A percentile compares a stretch with the other conserved stretches of the same genome.
Conservation (phyloP, 306 rosid species). For the Macrotyloma uniflorum region DNA sequence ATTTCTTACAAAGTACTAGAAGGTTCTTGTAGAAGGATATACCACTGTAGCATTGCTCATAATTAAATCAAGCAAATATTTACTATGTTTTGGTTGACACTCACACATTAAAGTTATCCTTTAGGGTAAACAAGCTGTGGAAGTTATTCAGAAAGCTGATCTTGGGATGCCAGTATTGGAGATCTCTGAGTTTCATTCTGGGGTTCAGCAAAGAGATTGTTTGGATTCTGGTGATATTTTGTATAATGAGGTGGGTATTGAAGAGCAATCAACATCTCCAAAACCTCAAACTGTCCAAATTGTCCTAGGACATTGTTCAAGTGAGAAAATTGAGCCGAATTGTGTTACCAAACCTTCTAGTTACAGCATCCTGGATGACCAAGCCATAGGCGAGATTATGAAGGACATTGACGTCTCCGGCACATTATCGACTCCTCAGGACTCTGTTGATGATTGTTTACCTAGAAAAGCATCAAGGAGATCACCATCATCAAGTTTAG, state of each 20-base stretch:
- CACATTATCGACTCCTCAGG: slow-evolving; percentile 45
- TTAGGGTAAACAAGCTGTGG: slow-evolving; percentile 36
- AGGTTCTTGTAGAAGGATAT: neutral
- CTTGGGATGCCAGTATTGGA: slow-evolving; percentile 43
- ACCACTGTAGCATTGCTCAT: neutral
- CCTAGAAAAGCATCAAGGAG: slow-evolving; percentile 39
- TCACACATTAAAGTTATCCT: slow-evolving; percentile 30
- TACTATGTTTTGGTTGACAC: slow-evolving; percentile 30
- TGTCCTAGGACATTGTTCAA: slow-evolving; percentile 46
- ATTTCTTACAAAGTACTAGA: neutral
- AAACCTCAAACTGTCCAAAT: slow-evolving; percentile 43
- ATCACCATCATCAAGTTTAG: slow-evolving; percentile 43
- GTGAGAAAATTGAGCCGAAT: slow-evolving; percentile 45
- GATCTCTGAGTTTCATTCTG: slow-evolving; percentile 43
- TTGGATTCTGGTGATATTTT: slow-evolving; percentile 37
- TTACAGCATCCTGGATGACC: slow-evolving; percentile 40
- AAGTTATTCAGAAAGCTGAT: slow-evolving; percentile 34
- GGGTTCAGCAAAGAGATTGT: slow-evolving; percentile 36
- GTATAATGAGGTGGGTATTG: slow-evolving; percentile 40
- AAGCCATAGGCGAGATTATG: slow-evolving; percentile 38
- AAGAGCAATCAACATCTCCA: slow-evolving; percentile 37
- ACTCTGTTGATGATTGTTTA: slow-evolving; percentile 38
- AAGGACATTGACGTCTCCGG: slow-evolving; percentile 42
- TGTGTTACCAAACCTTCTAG: slow-evolving; percentile 40
- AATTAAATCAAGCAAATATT: neutral